These are phyloP conservation scores for Hansenula anomala DNA, from an alignment of 1,139 yeast genomes.

Conservation along the genomic window DNA sequence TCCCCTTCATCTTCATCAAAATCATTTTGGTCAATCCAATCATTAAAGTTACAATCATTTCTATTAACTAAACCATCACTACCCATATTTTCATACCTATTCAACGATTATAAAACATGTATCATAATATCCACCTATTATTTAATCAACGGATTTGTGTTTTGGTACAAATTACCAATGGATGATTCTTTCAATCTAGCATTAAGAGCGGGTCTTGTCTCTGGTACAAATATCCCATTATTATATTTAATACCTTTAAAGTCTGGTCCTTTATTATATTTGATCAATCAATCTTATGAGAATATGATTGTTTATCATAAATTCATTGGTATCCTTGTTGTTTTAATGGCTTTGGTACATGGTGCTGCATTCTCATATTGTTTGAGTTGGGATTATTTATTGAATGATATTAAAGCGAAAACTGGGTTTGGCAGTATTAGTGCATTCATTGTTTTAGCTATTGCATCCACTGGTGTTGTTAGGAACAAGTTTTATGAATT, in stretches of 20 bases:
- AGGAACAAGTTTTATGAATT: conserved; percentile 16
- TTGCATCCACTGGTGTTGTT: conserved; percentile 12
- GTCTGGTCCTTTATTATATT: conserved; percentile 17
- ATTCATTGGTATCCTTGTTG: conserved; percentile 16
- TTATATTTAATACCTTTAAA: conserved; percentile 21
- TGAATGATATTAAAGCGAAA: conserved; percentile 5
- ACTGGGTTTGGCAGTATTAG: conserved; percentile 14
- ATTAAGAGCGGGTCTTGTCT: conserved; percentile 20
- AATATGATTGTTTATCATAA: conserved; percentile 20
- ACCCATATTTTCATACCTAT: conserved; percentile 8
- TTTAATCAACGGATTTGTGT: conserved; percentile 10
- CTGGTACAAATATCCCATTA: conserved; percentile 21
- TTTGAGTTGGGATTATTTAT: conserved; percentile 17
- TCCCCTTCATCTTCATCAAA: background rate
- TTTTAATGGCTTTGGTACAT: conserved; percentile 16
- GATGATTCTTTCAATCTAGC: conserved; percentile 20
- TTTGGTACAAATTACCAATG: conserved; percentile 14
- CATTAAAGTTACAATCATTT: background rate
- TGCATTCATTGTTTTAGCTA: conserved; percentile 10
- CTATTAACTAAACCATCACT: conserved; percentile 7
- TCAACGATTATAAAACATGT: conserved; percentile 12
- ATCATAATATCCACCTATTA: conserved; percentile 10
- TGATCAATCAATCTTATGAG: conserved; percentile 17
- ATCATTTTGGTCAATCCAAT: background rate
- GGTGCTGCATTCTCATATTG: conserved; percentile 11